Percentiles rank a stretch among this genome's conserved stretches.
Conservation (phyloP, 2,329 filamentous ascomycete species). For the Sporothrix protearum region DNA sequence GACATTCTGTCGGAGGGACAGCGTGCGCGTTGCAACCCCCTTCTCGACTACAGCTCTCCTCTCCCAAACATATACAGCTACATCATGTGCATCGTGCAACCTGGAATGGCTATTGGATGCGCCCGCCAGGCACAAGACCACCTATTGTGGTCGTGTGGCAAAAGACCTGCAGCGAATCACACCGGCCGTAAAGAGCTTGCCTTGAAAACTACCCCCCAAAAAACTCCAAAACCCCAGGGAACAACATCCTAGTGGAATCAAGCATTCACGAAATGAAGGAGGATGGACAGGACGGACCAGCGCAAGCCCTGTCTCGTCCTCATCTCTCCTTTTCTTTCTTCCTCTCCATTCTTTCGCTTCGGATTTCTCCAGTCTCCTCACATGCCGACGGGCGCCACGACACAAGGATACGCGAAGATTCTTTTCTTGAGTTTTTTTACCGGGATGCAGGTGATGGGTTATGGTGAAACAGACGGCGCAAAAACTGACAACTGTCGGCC, state of each 20-base stretch:
- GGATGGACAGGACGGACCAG: not conserved
- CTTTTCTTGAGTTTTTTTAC: not conserved
- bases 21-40: not conserved
- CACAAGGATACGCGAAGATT: not conserved
- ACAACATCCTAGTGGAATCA: not conserved
- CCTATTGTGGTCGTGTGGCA: not conserved
- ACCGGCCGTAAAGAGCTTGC: not conserved
- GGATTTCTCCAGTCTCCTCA: not conserved
- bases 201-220: not conserved
- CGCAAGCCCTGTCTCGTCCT: not conserved
- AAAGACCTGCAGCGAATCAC: conserved; percentile 9
- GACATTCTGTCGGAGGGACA: not conserved
- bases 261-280: not conserved
- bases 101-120: not conserved
- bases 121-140: not conserved
- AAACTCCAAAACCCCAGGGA: not conserved
- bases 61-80: not conserved
- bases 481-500: not conserved
- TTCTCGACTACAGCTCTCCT: not conserved
- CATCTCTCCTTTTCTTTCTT: not conserved
- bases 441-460: conserved; percentile 11
- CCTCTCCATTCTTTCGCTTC: not conserved
- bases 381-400: not conserved
- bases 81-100: not conserved
- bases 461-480: conserved; percentile 20